phyloP scores from a whole-genome alignment of 352 stramenopile genomes.

The Globisporangium viniferum region DNA sequence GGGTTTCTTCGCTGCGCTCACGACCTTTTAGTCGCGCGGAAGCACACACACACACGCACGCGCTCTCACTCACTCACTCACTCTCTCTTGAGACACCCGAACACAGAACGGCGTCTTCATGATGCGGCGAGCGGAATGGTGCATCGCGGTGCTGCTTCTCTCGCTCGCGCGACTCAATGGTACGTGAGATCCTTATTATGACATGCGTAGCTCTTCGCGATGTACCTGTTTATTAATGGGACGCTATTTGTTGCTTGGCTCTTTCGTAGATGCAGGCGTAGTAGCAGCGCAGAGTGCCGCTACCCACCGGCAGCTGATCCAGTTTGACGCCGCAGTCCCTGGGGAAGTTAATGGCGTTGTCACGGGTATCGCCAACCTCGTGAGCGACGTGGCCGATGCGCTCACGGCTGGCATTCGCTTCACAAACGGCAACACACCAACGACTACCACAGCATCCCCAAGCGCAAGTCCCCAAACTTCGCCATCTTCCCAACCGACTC shows the following conservation, averaged over 20 bases:
- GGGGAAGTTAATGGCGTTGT: conserved; percentile 8
- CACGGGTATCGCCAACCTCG: conserved; percentile 2
- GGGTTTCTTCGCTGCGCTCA: neutral
- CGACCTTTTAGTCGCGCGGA: neutral
- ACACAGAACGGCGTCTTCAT: conserved; percentile 9
- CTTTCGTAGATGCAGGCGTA: neutral
- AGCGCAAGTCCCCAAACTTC: neutral
- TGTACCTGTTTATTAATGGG: too few species aligned
- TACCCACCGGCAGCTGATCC: conserved; percentile 3
- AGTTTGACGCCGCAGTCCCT: neutral
- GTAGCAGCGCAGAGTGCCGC: neutral
- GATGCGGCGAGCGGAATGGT: conserved; percentile 12
- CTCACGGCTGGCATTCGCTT: conserved; percentile 2
- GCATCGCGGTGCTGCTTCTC: conserved; percentile 15
- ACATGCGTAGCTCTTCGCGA: neutral
- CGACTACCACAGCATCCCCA: conserved; percentile 3
- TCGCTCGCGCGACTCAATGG: conserved; percentile 11
- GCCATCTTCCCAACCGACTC: neutral
- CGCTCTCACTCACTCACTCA: neutral
- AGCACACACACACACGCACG: neutral
- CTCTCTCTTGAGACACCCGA: neutral
- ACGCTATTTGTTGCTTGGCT: neutral
- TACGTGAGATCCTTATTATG: neutral
- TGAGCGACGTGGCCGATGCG: neutral
- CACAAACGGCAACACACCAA: neutral